Conservation (phyloP, 345 rosid species). For the Heritiera littoralis region DNA sequence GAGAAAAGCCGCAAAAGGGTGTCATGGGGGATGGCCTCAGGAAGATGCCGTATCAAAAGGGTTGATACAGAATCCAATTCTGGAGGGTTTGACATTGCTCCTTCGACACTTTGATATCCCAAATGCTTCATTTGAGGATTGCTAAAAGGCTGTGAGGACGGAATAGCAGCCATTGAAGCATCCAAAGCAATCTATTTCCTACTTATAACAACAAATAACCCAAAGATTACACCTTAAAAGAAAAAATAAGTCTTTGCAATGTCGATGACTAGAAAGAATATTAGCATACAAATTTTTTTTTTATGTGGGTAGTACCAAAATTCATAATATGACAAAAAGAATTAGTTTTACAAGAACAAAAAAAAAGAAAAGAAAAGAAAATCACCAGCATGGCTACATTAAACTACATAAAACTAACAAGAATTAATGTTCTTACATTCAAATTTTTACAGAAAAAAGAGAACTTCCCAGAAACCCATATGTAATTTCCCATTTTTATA, state of each 20-base stretch:
- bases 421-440: background rate
- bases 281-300: background rate
- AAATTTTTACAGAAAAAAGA: background rate
- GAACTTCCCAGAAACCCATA: background rate
- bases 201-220: background rate
- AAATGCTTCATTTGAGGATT: constrained; percentile 30
- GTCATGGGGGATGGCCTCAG: constrained; percentile 78
- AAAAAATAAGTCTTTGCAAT: background rate
- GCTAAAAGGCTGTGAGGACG: constrained; percentile 28
- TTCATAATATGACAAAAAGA: too few relatives aligned
- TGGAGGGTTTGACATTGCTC: background rate
- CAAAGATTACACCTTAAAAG: background rate
- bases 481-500: background rate
- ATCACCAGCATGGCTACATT: background rate
- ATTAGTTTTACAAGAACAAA: background rate
- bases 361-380: background rate
- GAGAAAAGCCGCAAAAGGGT: constrained; percentile 71
- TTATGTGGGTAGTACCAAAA: background rate
- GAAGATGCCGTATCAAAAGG: constrained; percentile 73
- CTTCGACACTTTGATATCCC: constrained; percentile 32
- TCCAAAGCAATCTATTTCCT: constrained; percentile 19
- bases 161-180: constrained; percentile 29
- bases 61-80: constrained; percentile 34
- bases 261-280: background rate
- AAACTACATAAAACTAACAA: background rate